Conservation (phyloP, 73 alveolate species). For the Effrenium voratum region DNA sequence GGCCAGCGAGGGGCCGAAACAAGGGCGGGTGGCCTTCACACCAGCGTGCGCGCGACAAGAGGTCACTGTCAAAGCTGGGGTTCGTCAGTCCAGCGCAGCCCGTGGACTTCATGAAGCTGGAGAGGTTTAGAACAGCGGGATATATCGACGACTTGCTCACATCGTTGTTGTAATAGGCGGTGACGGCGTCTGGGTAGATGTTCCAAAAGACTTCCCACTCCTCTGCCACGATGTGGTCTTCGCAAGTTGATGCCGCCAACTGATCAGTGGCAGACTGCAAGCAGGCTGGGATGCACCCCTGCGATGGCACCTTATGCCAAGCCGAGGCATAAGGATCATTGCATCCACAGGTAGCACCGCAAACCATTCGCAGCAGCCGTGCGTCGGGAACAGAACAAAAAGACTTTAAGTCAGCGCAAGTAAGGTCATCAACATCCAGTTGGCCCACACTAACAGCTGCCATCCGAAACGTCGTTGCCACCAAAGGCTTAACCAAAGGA, state of each 20-base stretch:
- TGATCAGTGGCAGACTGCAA: not conserved
- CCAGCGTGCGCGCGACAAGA: not conserved
- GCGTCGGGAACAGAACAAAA: not conserved
- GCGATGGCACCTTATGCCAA: slow-evolving; percentile 28
- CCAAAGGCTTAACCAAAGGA: not conserved
- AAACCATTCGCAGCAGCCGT: slow-evolving; percentile 65
- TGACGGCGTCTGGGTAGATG: not conserved
- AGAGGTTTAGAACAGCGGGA: not conserved
- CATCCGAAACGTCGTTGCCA: not conserved
- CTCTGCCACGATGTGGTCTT: slow-evolving; percentile 7
- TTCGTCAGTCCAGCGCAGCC: slow-evolving; percentile 37
- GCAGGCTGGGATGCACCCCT: slow-evolving; percentile 26
- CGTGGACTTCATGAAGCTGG: not conserved
- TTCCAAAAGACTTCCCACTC: slow-evolving; percentile 49
- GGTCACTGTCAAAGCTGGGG: not conserved
- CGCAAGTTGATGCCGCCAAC: not conserved
- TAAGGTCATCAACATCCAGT: no score
- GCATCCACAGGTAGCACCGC: slow-evolving; percentile 81
- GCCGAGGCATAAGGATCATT: slow-evolving; percentile 35
- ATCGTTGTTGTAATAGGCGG: slow-evolving; percentile 39
- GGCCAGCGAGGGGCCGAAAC: slow-evolving; percentile 28
- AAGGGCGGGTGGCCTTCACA: not conserved
- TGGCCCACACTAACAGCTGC: slow-evolving; percentile 56
- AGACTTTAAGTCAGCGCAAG: slow-evolving; percentile 11
- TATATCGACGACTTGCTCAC: not conserved